A percentile compares a stretch with the other conserved stretches of the same genome.
Evolutionary conservation across 257 asterid genomes (phyloP).

Genomic region (Solanum raphanifolium): DNA sequence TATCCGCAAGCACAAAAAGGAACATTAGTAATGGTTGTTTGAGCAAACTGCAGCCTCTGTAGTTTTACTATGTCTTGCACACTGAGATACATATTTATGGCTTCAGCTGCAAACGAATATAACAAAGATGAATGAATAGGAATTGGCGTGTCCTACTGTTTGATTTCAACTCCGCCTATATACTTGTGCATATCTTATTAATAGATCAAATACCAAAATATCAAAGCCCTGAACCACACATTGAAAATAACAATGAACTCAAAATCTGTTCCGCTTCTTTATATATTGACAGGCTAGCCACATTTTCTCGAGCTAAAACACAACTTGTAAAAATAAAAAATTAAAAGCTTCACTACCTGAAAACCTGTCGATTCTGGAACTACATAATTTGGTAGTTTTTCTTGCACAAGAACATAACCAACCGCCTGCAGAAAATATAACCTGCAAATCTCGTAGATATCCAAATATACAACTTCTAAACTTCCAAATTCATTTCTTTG

Average conservation of each 20-base stretch:
- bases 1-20: no score
- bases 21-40: no score
- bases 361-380: neutral
- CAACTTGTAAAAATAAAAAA: neutral
- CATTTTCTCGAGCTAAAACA: neutral
- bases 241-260: neutral
- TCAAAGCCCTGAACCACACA: neutral
- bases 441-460: neutral
- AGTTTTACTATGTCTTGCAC: slow-evolving; percentile 26
- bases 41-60: neutral
- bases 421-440: neutral
- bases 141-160: neutral
- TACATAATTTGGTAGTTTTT: neutral
- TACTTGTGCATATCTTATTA: neutral
- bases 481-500: neutral
- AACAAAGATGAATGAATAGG: neutral
- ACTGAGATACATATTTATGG: slow-evolving; percentile 54
- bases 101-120: neutral
- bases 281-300: neutral
- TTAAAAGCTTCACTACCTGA: neutral
- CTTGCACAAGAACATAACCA: neutral
- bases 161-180: neutral
- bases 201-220: neutral
- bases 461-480: neutral
- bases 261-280: neutral